Evolutionary conservation across 164 flowering plant species (phyloP).

Genomic region (Tetracentron sinense): DNA sequence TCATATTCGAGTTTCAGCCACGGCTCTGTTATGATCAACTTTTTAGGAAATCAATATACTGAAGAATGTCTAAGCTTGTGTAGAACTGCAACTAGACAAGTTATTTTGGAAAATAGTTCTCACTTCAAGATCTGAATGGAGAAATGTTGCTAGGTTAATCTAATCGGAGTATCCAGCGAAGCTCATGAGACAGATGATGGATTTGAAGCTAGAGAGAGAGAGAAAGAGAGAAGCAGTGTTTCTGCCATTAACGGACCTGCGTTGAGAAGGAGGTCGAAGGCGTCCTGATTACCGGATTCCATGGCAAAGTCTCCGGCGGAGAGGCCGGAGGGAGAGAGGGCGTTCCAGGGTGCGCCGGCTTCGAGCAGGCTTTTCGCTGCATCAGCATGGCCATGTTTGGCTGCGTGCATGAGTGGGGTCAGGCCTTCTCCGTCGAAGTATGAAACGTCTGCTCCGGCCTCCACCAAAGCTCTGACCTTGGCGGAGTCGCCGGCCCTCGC

Average conservation of each 20-base stretch:
- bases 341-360: constrained; percentile 95
- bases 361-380: constrained; percentile 54
- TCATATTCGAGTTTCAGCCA: no score
- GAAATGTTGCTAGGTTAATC: neutral
- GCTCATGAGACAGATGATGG: neutral
- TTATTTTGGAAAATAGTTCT: no score
- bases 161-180: no score
- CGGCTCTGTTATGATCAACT: no score
- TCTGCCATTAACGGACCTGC: constrained; percentile 55
- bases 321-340: constrained; percentile 69
- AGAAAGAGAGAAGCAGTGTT: neutral
- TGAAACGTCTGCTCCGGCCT: constrained; percentile 62
- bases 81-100: no score
- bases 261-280: constrained; percentile 77
- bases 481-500: constrained; percentile 53
- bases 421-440: constrained; percentile 71
- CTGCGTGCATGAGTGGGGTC: constrained; percentile 92
- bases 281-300: constrained; percentile 80
- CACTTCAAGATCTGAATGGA: no score
- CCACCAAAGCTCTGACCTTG: constrained; percentile 38
- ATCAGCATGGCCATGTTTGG: constrained; percentile 60
- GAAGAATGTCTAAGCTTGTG: no score
- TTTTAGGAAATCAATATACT: no score
- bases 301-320: constrained; percentile 96
- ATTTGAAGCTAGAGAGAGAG: neutral